Evolutionary conservation across 768 basidiomycete species (phyloP).

Genomic region (Tremella fuciformis): DNA sequence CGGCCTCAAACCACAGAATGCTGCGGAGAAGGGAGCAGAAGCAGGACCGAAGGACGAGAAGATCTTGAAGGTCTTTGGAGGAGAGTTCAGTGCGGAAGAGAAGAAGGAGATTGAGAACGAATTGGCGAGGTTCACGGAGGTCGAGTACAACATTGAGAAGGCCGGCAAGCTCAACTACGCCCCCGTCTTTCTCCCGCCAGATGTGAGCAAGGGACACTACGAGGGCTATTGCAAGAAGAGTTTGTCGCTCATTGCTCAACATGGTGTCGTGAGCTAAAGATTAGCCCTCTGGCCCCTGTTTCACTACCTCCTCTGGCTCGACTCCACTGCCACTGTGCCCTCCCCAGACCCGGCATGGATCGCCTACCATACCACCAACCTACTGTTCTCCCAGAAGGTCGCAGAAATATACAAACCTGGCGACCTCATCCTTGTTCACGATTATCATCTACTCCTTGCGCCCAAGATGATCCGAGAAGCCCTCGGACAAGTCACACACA

Average conservation of each 20-base stretch:
- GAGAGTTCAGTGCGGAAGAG: slow-evolving; percentile 62
- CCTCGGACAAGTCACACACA: slow-evolving; percentile 51
- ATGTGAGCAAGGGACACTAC: slow-evolving; percentile 87
- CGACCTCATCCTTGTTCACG: slow-evolving; percentile 77
- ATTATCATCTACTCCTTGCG: slow-evolving; percentile 91
- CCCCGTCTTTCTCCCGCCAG: slow-evolving; percentile 64
- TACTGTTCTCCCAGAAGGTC: slow-evolving; percentile 76
- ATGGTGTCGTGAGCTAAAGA: slow-evolving; percentile 10
- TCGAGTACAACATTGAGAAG: slow-evolving; percentile 56
- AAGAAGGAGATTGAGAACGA: slow-evolving; percentile 65
- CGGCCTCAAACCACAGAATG: slow-evolving; percentile 11
- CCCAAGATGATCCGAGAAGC: slow-evolving; percentile 76
- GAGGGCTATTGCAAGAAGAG: slow-evolving; percentile 98
- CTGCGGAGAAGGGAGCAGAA: slow-evolving; percentile 12
- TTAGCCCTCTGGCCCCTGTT: slow-evolving; percentile 94
- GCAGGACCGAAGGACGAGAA: slow-evolving; percentile 16
- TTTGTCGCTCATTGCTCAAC: slow-evolving; percentile 54
- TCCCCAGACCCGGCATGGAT: slow-evolving; percentile 72
- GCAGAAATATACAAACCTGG: slow-evolving; percentile 76
- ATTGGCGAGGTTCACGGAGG: slow-evolving; percentile 60
- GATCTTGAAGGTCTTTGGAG: slow-evolving; percentile 39
- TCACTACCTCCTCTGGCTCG: slow-evolving; percentile 98
- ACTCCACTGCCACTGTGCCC: slow-evolving; percentile 78
- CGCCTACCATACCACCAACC: slow-evolving; percentile 76
- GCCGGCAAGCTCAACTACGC: slow-evolving; percentile 64